Evolutionary conservation across 192 early-diverging fungal genomes (phyloP).

Genomic region (Backusella sp.): DNA sequence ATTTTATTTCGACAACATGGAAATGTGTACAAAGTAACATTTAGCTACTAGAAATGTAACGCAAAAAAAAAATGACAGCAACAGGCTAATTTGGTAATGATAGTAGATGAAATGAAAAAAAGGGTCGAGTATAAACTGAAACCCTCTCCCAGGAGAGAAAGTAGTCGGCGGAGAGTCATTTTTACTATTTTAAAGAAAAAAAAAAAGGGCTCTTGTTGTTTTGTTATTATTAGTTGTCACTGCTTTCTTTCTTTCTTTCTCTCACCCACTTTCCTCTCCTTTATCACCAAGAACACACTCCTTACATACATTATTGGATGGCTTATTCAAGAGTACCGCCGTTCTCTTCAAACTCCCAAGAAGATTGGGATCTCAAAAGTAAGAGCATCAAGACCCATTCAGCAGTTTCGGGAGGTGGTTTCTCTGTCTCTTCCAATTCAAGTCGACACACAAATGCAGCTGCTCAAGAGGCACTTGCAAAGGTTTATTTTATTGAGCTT

Average conservation of each 20-base stretch:
- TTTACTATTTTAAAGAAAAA: background rate
- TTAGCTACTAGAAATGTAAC: too few species aligned
- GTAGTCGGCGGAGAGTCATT: background rate
- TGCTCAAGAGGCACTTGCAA: conserved; percentile 8
- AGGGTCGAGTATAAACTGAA: background rate
- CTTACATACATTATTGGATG: background rate
- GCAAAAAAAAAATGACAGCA: too few species aligned
- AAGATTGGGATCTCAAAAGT: background rate
- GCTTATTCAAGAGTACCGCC: conserved; percentile 2
- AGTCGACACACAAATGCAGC: conserved; percentile 9
- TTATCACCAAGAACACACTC: background rate
- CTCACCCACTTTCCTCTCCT: background rate
- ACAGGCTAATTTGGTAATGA: background rate
- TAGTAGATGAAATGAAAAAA: background rate
- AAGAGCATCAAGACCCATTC: conserved; percentile 5
- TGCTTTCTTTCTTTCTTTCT: background rate
- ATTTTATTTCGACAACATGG: background rate
- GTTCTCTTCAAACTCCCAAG: background rate
- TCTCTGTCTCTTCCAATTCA: background rate
- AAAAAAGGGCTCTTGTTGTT: too few species aligned
- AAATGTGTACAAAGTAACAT: too few species aligned
- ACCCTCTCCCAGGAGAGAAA: background rate
- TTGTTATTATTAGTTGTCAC: background rate
- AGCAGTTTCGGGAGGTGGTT: background rate
- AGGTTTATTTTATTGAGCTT: conserved; percentile 27